phyloP scores from a whole-genome alignment of 2,329 filamentous ascomycete species.

The Acrocalymma vagum region DNA sequence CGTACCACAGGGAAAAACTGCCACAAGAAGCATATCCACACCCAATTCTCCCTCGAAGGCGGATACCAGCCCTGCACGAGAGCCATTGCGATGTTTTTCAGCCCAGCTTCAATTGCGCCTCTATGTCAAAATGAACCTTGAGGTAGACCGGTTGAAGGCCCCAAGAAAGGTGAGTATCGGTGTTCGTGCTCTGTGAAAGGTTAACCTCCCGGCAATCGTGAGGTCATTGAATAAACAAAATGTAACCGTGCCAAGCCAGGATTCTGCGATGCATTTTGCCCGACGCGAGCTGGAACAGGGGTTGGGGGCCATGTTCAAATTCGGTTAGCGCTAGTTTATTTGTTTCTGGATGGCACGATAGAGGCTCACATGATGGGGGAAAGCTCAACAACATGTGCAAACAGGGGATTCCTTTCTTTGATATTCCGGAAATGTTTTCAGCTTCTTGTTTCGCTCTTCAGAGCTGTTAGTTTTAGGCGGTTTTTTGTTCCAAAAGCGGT shows the following conservation, averaged over 20 bases:
- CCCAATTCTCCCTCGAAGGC: conserved; percentile 61
- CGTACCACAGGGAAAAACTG: conserved; percentile 61
- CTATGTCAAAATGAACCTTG: neutral
- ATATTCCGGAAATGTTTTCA: too few species aligned
- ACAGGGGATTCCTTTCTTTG: too few species aligned
- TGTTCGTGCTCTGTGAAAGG: neutral
- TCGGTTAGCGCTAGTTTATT: conserved; percentile 13
- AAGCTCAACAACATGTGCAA: too few species aligned
- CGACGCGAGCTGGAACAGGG: conserved; percentile 19
- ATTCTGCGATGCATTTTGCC: conserved; percentile 17
- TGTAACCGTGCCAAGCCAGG: conserved; percentile 22
- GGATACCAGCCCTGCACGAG: conserved; percentile 56
- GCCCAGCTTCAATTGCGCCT: too few species aligned
- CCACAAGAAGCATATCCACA: conserved; percentile 54
- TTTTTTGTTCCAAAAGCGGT: too few species aligned
- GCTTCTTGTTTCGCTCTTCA: too few species aligned
- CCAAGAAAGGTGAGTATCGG: conserved; percentile 1
- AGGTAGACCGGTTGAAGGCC: neutral
- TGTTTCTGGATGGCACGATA: too few species aligned
- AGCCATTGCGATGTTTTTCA: conserved; percentile 42
- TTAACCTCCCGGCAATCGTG: conserved; percentile 10
- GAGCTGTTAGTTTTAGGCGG: too few species aligned
- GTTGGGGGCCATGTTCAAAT: conserved; percentile 20
- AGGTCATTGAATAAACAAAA: conserved; percentile 22
- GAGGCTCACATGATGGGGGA: too few species aligned